Evolutionary conservation across 768 basidiomycete species (phyloP).

Genomic region (Termitomyces sp.): DNA sequence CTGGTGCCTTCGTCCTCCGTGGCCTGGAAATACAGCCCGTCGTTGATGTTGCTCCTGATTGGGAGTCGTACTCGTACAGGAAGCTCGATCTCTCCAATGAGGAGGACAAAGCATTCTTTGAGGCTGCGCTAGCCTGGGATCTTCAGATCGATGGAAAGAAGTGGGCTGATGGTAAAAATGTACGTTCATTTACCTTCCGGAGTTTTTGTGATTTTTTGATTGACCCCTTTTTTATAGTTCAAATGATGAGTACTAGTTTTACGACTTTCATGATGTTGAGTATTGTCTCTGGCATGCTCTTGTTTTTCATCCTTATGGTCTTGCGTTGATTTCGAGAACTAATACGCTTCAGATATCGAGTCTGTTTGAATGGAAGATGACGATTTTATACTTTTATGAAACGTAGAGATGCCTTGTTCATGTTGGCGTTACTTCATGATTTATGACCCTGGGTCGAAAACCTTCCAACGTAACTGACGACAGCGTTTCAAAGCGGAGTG

Average conservation of each 20-base stretch:
- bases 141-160: constrained; percentile 72
- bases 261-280: neutral
- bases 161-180: constrained; percentile 75
- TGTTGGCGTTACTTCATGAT: neutral
- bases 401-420: neutral
- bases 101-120: constrained; percentile 84
- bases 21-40: constrained; percentile 69
- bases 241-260: neutral
- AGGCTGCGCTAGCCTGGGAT: constrained; percentile 92
- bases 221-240: neutral
- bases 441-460: neutral
- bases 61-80: constrained; percentile 81
- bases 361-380: neutral
- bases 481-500: neutral
- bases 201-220: neutral
- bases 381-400: neutral
- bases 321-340: neutral
- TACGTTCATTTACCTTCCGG: constrained; percentile 28
- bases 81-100: constrained; percentile 68
- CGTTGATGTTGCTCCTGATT: constrained; percentile 82
- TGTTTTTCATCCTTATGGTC: neutral
- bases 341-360: too few relatives aligned
- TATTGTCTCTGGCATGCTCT: neutral
- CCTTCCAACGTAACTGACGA: too few relatives aligned
- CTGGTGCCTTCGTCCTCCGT: constrained; percentile 77